A percentile compares a stretch with the other conserved stretches of the same genome.
Evolutionary conservation across 495 filamentous ascomycete genomes (phyloP).

Genomic region (Trichoderma erinaceum): DNA sequence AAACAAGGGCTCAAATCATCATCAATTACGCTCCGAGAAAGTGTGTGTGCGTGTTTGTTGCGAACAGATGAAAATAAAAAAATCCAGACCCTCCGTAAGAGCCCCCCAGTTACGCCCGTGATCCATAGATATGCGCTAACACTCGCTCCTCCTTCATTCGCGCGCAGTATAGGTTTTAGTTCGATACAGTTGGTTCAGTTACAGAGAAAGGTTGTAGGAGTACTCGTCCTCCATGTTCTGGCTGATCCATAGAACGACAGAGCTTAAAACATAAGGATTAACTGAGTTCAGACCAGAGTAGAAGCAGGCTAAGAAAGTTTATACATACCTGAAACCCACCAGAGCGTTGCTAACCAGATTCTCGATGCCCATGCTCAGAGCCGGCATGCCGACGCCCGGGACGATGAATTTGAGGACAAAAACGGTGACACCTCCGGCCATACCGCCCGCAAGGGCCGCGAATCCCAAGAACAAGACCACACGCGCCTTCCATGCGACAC

Average conservation of each 20-base stretch:
- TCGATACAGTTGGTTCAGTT: slow-evolving; percentile 20
- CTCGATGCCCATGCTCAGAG: slow-evolving; percentile 86
- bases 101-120: slow-evolving; percentile 9
- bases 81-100: neutral
- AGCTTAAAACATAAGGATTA: slow-evolving; percentile 42
- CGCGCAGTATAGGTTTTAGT: neutral
- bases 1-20: slow-evolving; percentile 10
- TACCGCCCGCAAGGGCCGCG: slow-evolving; percentile 85
- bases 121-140: slow-evolving; percentile 13
- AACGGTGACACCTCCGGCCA: slow-evolving; percentile 86
- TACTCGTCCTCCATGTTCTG: slow-evolving; percentile 99
- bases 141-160: neutral
- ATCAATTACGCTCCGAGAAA: neutral
- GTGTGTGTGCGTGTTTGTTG: neutral
- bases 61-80: neutral
- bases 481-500: slow-evolving; percentile 93
- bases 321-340: slow-evolving; percentile 76
- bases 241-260: slow-evolving; percentile 87
- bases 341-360: slow-evolving; percentile 84
- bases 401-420: slow-evolving; percentile 91
- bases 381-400: slow-evolving; percentile 68
- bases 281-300: neutral
- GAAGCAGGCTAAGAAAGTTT: neutral
- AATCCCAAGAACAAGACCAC: slow-evolving; percentile 95
- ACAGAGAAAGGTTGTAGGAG: slow-evolving; percentile 89